Percentiles rank a stretch among this genome's conserved stretches.
Conservation (phyloP, 2,329 filamentous ascomycete species). For the Venturia carpophila region DNA sequence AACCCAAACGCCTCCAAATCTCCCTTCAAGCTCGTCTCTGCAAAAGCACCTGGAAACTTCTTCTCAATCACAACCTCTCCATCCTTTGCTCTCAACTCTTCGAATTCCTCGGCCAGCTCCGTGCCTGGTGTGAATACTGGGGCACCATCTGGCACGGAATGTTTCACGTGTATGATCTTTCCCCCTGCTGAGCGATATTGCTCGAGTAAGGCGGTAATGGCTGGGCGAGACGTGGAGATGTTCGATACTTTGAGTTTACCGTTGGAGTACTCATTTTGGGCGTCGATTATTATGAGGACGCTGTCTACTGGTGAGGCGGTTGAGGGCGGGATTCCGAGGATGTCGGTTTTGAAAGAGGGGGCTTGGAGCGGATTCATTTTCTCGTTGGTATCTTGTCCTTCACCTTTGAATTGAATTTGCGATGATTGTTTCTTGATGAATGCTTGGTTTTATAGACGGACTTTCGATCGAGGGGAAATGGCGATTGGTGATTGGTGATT, state of each 20-base stretch:
- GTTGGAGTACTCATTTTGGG: conserved; percentile 59
- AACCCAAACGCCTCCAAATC: conserved; percentile 35
- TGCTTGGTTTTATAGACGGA: background rate
- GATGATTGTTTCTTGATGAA: background rate
- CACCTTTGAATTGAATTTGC: background rate
- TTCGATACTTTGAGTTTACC: conserved; percentile 52
- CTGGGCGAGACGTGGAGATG: conserved; percentile 46
- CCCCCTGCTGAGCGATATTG: conserved; percentile 50
- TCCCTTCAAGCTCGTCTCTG: conserved; percentile 53
- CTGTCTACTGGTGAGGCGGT: conserved; percentile 51
- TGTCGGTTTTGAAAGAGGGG: conserved; percentile 22
- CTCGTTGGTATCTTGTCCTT: background rate
- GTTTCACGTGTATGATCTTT: conserved; percentile 55
- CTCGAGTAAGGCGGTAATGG: conserved; percentile 49
- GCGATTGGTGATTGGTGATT: too few species aligned
- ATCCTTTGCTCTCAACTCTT: conserved; percentile 47
- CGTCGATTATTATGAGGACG: conserved; percentile 60
- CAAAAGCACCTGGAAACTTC: conserved; percentile 51
- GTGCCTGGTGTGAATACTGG: conserved; percentile 60
- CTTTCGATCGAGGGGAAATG: conserved; percentile 3
- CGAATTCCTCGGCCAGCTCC: conserved; percentile 51
- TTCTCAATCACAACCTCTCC: conserved; percentile 52
- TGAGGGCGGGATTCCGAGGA: conserved; percentile 48
- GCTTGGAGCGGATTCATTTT: conserved; percentile 6
- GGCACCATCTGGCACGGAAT: conserved; percentile 51